These are phyloP conservation scores for Gautieria morchelliformis DNA, from an alignment of 768 basidiomycete genomes.

Conservation along the genomic window DNA sequence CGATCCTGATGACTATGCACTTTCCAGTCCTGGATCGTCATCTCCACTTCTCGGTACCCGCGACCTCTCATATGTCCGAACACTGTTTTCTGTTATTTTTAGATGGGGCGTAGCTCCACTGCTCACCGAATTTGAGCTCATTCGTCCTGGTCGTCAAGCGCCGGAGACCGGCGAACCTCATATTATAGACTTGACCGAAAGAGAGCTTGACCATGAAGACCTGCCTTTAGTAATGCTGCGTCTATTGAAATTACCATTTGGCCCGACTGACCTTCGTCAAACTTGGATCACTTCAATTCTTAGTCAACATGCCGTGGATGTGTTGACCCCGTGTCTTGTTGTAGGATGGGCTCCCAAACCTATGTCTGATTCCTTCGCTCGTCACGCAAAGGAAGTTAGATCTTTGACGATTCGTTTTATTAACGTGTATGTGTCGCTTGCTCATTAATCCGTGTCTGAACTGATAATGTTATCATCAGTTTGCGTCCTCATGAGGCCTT, in stretches of 20 bases:
- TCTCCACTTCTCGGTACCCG: slow-evolving; percentile 48
- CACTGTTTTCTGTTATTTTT: slow-evolving; percentile 57
- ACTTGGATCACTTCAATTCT: slow-evolving; percentile 55
- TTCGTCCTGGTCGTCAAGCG: slow-evolving; percentile 28
- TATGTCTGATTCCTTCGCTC: slow-evolving; percentile 20
- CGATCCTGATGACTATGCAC: slow-evolving; percentile 9
- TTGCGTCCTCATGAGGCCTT: slow-evolving; percentile 60
- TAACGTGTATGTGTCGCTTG: slow-evolving; percentile 39
- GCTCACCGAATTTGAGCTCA: slow-evolving; percentile 29
- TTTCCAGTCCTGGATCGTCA: neutral
- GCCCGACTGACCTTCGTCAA: slow-evolving; percentile 29
- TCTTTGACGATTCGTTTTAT: slow-evolving; percentile 48
- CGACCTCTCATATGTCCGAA: slow-evolving; percentile 53
- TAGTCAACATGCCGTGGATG: slow-evolving; percentile 45
- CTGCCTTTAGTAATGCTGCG: slow-evolving; percentile 35
- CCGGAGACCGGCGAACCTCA: slow-evolving; percentile 10
- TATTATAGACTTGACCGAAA: slow-evolving; percentile 36
- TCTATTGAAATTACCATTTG: slow-evolving; percentile 42
- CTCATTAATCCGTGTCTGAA: neutral
- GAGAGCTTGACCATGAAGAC: slow-evolving; percentile 31
- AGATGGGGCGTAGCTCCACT: slow-evolving; percentile 61
- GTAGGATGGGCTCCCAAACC: slow-evolving; percentile 64
- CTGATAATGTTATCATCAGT: slow-evolving; percentile 25
- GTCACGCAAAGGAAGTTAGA: slow-evolving; percentile 39
- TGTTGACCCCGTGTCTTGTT: slow-evolving; percentile 50